A percentile compares a stretch with the other conserved stretches of the same genome.
Conservation (phyloP, 2,329 filamentous ascomycete genomes). For the Thelonectria discophora region DNA sequence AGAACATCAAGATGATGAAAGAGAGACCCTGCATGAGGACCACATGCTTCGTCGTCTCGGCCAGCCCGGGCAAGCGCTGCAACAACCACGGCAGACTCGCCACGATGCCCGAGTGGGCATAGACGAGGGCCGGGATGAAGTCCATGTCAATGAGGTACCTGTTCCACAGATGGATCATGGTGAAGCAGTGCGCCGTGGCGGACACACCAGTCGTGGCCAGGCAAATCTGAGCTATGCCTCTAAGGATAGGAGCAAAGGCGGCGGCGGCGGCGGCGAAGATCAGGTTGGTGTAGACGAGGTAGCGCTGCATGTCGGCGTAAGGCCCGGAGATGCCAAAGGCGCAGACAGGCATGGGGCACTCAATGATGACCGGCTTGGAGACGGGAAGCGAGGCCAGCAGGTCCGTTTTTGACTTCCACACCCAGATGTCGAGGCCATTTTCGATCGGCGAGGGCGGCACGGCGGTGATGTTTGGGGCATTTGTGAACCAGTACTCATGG, state of each 20-base stretch:
- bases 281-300: conserved; percentile 2
- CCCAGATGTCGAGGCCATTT: not conserved
- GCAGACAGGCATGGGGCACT: conserved; percentile 5
- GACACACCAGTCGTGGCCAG: not conserved
- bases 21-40: not conserved
- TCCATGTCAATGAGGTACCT: not conserved
- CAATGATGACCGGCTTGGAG: conserved; percentile 1
- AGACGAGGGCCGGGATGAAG: not conserved
- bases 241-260: not conserved
- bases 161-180: not conserved
- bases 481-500: not conserved
- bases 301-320: conserved; percentile 1
- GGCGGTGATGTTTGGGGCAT: not conserved
- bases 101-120: not conserved
- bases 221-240: not conserved
- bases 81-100: not conserved
- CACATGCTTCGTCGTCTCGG: not conserved
- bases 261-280: not conserved
- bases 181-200: not conserved
- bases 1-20: not conserved
- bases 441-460: not conserved
- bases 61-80: not conserved
- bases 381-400: not conserved
- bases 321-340: not conserved
- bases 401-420: not conserved